phyloP scores from a whole-genome alignment of 2,329 filamentous ascomycete genomes.

The Sclerotinia spermophila region DNA sequence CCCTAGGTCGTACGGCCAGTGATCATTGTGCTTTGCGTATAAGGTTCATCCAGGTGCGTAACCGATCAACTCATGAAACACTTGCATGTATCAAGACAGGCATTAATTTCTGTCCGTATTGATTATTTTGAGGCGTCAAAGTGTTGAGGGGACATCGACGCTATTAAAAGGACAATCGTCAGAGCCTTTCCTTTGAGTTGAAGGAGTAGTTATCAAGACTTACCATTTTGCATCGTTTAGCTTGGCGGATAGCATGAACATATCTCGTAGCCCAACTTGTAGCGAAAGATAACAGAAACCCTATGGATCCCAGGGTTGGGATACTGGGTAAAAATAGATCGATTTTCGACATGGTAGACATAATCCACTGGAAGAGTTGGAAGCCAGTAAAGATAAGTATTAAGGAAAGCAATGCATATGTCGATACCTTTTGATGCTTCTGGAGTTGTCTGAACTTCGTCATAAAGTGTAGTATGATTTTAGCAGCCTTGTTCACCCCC shows the following conservation, averaged over 20 bases:
- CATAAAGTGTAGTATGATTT: background rate
- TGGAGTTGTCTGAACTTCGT: background rate
- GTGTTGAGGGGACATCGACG: slow-evolving; percentile 8
- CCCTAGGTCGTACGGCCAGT: background rate
- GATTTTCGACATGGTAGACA: background rate
- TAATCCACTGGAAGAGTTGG: background rate
- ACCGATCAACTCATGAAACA: background rate
- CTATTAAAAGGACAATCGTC: background rate
- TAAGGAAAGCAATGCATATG: background rate
- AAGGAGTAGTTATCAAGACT: background rate
- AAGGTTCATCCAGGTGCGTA: background rate
- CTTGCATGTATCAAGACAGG: background rate
- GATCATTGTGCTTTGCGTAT: background rate
- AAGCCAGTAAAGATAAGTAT: background rate
- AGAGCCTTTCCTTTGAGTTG: background rate
- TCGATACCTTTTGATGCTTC: background rate
- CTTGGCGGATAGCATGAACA: background rate
- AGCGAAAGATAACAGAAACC: slow-evolving; percentile 25
- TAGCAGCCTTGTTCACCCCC: background rate
- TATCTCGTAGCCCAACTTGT: slow-evolving; percentile 26
- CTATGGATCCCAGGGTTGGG: slow-evolving; percentile 28
- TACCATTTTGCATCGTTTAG: slow-evolving; percentile 1
- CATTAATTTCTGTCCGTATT: background rate
- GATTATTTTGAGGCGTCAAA: background rate
- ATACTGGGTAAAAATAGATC: slow-evolving; percentile 17